Conservation (phyloP, 495 filamentous ascomycete genomes). For the Penicillium lividum region DNA sequence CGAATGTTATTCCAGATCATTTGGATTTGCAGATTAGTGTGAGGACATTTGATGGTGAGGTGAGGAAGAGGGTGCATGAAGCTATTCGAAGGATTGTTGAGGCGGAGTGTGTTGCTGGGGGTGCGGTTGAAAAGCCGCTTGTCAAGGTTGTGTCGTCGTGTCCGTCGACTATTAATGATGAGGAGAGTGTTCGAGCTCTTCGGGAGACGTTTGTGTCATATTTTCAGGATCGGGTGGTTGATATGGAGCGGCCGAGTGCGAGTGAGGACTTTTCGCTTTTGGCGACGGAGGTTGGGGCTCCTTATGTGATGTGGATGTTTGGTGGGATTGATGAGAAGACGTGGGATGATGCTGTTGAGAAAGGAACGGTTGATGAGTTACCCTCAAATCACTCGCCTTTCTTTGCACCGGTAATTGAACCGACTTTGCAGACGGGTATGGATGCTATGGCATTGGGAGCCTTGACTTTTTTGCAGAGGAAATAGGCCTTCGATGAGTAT, state of each 20-base stretch:
- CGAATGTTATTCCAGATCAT: conserved; percentile 57
- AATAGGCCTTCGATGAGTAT: neutral
- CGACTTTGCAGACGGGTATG: conserved; percentile 56
- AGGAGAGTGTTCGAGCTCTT: conserved; percentile 36
- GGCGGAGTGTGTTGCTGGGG: conserved; percentile 52
- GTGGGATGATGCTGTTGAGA: conserved; percentile 51
- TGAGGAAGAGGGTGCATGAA: conserved; percentile 43
- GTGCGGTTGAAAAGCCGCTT: conserved; percentile 38
- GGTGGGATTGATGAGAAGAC: conserved; percentile 49
- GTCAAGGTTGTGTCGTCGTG: conserved; percentile 38
- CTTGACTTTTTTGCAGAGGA: conserved; percentile 44
- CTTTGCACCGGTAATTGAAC: conserved; percentile 62
- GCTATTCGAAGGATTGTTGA: conserved; percentile 54
- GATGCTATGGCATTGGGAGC: conserved; percentile 58
- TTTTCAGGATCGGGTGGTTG: conserved; percentile 39
- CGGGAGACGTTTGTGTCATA: conserved; percentile 42
- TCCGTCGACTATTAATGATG: conserved; percentile 58
- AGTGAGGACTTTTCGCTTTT: conserved; percentile 62
- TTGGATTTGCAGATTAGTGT: conserved; percentile 52
- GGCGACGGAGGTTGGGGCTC: conserved; percentile 50
- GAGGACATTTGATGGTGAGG: conserved; percentile 39
- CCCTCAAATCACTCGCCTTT: conserved; percentile 60
- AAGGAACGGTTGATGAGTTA: conserved; percentile 41
- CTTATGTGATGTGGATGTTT: conserved; percentile 58
- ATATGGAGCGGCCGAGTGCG: conserved; percentile 29